Evolutionary conservation across 495 filamentous ascomycete species (phyloP).

Genomic region (Xylaria scruposa): DNA sequence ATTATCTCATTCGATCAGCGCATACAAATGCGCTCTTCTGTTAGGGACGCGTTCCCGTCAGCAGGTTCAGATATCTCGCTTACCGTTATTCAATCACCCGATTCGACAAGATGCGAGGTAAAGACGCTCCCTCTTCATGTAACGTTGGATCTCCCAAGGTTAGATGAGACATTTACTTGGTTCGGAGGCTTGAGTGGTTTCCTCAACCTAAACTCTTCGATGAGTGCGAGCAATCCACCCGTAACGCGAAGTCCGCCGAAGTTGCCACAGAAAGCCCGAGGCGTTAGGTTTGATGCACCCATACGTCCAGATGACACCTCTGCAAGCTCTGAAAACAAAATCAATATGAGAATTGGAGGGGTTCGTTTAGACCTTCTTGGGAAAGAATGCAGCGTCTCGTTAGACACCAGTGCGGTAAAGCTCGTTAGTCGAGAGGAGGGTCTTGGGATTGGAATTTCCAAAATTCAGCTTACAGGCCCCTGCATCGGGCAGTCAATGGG

Average conservation of each 20-base stretch:
- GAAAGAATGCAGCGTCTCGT: conserved; percentile 71
- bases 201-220: conserved; percentile 83
- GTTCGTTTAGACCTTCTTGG: conserved; percentile 75
- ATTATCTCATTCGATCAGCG: conserved; percentile 76
- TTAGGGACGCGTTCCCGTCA: conserved; percentile 64
- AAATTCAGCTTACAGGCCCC: conserved; percentile 75
- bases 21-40: conserved; percentile 73
- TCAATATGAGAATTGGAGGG: conserved; percentile 79
- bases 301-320: conserved; percentile 54
- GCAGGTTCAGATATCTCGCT: conserved; percentile 70
- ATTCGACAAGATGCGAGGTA: conserved; percentile 67
- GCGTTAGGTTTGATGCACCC: conserved; percentile 76
- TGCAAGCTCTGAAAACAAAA: conserved; percentile 64
- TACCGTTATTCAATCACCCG: conserved; percentile 59
- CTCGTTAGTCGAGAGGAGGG: conserved; percentile 72
- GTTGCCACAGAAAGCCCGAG: conserved; percentile 52
- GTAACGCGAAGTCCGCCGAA: conserved; percentile 49
- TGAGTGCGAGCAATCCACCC: conserved; percentile 72
- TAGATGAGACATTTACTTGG: conserved; percentile 87
- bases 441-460: conserved; percentile 74
- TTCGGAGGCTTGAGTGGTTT: conserved; percentile 94
- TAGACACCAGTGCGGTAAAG: conserved; percentile 82
- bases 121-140: conserved; percentile 81
- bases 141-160: conserved; percentile 74
- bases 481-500: conserved; percentile 56